These are phyloP conservation scores for Colletotrichum abscissum DNA, from an alignment of 2,329 filamentous ascomycete species.

Conservation along the genomic window DNA sequence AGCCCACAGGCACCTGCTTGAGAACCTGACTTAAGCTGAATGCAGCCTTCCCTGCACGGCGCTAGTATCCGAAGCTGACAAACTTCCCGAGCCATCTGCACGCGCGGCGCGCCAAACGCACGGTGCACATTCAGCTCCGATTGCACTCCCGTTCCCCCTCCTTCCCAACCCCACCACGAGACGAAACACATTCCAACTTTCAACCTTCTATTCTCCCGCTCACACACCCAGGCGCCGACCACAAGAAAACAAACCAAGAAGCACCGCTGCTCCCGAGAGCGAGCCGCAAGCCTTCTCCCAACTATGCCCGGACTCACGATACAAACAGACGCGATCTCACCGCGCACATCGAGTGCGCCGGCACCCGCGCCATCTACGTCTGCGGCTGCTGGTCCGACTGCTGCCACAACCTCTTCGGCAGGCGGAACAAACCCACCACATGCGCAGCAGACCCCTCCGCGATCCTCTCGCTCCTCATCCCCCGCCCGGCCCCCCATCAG, in stretches of 20 bases:
- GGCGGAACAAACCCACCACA: slow-evolving; percentile 12
- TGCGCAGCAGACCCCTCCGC: slow-evolving; percentile 28
- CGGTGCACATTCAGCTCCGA: slow-evolving; percentile 28
- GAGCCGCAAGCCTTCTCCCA: slow-evolving; percentile 16
- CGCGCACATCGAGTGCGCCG: slow-evolving; percentile 39
- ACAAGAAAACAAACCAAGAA: slow-evolving; percentile 4
- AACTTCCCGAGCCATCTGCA: slow-evolving; percentile 13
- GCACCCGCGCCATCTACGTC: slow-evolving; percentile 11
- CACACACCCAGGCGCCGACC: neutral
- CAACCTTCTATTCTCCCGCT: neutral
- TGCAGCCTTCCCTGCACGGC: neutral
- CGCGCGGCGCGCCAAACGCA: slow-evolving; percentile 3
- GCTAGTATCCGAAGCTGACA: slow-evolving; percentile 20
- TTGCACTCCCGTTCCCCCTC: slow-evolving; percentile 8
- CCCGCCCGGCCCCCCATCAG: slow-evolving; percentile 63
- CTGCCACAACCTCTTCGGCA: slow-evolving; percentile 1
- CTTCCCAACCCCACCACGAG: slow-evolving; percentile 26
- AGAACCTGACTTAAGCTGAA: slow-evolving; percentile 9
- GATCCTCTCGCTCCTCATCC: slow-evolving; percentile 50
- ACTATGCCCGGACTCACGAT: slow-evolving; percentile 46
- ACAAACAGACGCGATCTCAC: slow-evolving; percentile 38
- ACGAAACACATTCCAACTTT: slow-evolving; percentile 7
- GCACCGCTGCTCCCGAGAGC: neutral
- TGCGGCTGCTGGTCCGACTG: neutral
- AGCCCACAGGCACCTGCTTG: neutral